Percentiles rank a stretch among this genome's conserved stretches.
Evolutionary conservation across 768 basidiomycete genomes (phyloP).

Genomic region (Macrolepiota dolichaula): DNA sequence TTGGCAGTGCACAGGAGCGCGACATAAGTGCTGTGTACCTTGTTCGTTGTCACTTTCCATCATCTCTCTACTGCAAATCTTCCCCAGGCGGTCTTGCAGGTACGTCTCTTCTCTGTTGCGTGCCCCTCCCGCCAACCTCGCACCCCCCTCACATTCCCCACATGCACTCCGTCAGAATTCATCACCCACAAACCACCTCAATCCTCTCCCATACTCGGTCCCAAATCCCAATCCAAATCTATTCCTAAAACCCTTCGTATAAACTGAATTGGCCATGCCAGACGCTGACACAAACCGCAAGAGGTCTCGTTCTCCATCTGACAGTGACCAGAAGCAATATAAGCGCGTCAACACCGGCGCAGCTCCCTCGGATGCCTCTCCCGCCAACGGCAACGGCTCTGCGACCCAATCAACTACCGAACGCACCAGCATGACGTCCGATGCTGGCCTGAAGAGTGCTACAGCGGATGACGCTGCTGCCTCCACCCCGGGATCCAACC

Average conservation of each 20-base stretch:
- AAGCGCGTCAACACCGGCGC: conserved; percentile 85
- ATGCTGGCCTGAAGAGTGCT: conserved; percentile 36
- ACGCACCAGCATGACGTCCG: conserved; percentile 61
- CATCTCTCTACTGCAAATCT: conserved; percentile 6
- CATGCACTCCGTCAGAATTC: conserved; percentile 52
- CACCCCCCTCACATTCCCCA: conserved; percentile 56
- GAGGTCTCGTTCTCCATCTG: conserved; percentile 83
- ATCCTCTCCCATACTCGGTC: conserved; percentile 38
- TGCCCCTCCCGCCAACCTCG: conserved; percentile 44
- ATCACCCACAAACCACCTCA: conserved; percentile 20
- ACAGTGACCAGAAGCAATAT: conserved; percentile 75
- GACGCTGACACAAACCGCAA: conserved; percentile 83
- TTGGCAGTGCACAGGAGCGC: conserved; percentile 17
- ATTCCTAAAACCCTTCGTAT: conserved; percentile 24
- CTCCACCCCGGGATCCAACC: conserved; percentile 39
- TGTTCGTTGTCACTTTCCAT: conserved; percentile 14
- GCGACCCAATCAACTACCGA: conserved; percentile 44
- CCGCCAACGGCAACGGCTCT: conserved; percentile 44
- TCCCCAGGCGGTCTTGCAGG: conserved; percentile 17
- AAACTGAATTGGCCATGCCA: conserved; percentile 75
- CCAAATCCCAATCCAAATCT: conserved; percentile 34
- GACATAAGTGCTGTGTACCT: conserved; percentile 6
- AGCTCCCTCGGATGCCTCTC: conserved; percentile 61
- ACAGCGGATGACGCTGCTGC: conserved; percentile 53
- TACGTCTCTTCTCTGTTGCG: conserved; percentile 23